A percentile compares a stretch with the other conserved stretches of the same genome.
Evolutionary conservation across 2,329 filamentous ascomycete species (phyloP).

Genomic region (Colletotrichum cuscutae): DNA sequence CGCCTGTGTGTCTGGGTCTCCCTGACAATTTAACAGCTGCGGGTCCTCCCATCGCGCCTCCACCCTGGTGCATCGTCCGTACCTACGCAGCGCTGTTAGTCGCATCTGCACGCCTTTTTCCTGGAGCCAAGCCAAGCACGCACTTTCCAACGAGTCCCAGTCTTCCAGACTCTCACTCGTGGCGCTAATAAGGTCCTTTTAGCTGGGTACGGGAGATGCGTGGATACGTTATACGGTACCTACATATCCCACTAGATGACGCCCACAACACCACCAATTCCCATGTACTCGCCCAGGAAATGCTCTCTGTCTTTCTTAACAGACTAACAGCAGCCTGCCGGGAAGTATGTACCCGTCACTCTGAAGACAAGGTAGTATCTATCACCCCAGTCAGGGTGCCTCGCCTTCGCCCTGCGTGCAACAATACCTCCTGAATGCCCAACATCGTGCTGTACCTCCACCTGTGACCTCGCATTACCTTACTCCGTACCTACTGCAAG

Average conservation of each 20-base stretch:
- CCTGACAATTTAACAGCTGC: conserved; percentile 19
- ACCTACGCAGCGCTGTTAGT: not conserved
- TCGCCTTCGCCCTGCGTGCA: not conserved
- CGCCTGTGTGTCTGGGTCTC: conserved; percentile 1
- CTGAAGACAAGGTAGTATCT: not conserved
- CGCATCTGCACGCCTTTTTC: not conserved
- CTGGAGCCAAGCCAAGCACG: not conserved
- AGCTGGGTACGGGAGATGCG: not conserved
- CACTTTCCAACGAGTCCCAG: not conserved
- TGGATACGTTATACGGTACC: conserved; percentile 17
- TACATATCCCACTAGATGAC: conserved; percentile 9
- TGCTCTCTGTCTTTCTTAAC: not conserved
- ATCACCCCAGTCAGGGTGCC: not conserved
- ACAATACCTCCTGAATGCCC: not conserved
- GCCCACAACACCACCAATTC: not conserved
- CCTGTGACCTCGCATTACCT: not conserved
- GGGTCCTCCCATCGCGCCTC: conserved; percentile 3
- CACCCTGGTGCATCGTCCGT: not conserved
- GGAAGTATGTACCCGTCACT: not conserved
- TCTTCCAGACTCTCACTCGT: too few species aligned
- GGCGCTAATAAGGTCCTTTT: too few species aligned
- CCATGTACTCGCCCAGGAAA: not conserved
- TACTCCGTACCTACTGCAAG: not conserved
- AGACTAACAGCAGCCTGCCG: not conserved
- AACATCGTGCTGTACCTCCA: not conserved